Base-by-base conservation (phyloP, 179 eudicot genomes). In the Actinidia chinensis region DNA sequence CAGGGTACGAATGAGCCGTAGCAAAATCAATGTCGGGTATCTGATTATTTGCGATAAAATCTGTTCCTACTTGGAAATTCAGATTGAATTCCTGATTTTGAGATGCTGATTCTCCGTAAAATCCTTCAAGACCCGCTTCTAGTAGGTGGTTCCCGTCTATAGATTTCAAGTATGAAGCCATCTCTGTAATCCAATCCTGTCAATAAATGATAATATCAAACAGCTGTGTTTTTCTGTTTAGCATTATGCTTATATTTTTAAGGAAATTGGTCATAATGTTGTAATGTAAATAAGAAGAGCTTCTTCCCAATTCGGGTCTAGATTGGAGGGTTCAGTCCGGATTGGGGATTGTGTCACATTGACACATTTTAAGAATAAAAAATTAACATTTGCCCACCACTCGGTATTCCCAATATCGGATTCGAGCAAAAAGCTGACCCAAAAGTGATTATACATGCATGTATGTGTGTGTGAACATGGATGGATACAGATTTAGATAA, bases 151-250 rank as follows among this genome's bases (percentile, higher is more conserved):
- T 73, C 10, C 4, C 22, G 70, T 83, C 88, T 6, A 83, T 48
- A 0, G 84, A 80, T 46, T 85, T 85, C 70, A 83, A 55, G 54
- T 52, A 76, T 5, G 73, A n/a, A 15, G 86, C 74, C 84, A 83
- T 83, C 76, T 85, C 88, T 22, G 46, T 64, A 2, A 85, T 60
- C 88, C 86, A 85, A 67, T 20, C 80, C 88, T 85, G 80, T 79
- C 66, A 74, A 40, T 22, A 40, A 66, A 66, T 8, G 55, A 15
- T 36, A 36, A 33, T 11, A 5, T 60, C 15, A n/a, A 61, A 47
- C 33, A 60, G 14, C 33, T 28, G 33, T 28, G 33, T 28, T 28
- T 28, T 28, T 28, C 33, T 28, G 33, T 28, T 28, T 28, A 28
- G 33, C 33, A 28, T 28, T 28, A 28, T 28, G 33, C 33, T 28